Evolutionary conservation across 1,284 basidiomycete species (phyloP).

Genomic region (Trametes hirsuta): DNA sequence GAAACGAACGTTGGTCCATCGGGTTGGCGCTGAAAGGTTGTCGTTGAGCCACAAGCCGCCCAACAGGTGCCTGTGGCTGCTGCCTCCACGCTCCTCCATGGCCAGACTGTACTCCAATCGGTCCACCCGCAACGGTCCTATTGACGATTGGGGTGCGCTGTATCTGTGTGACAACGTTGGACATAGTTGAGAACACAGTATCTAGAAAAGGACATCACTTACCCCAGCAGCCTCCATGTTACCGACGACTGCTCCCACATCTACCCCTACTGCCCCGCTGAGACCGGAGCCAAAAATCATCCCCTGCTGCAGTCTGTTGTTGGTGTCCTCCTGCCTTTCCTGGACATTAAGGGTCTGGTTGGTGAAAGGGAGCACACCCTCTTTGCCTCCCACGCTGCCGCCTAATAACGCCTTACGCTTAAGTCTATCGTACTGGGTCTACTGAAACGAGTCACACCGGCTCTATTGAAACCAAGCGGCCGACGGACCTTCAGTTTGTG

Average conservation of each 20-base stretch:
- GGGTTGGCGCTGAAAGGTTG: constrained; percentile 45
- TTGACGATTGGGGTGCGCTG: constrained; percentile 73
- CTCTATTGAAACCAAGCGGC: no score
- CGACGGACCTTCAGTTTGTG: constrained; percentile 74
- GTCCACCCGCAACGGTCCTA: constrained; percentile 41
- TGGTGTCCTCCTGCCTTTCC: constrained; percentile 22
- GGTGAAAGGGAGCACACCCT: constrained; percentile 12
- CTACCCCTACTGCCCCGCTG: constrained; percentile 33
- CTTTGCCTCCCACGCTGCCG: constrained; percentile 30
- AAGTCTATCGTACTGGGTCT: constrained; percentile 74
- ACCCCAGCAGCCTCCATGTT: constrained; percentile 76
- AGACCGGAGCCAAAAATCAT: constrained; percentile 21
- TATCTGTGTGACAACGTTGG: constrained; percentile 45
- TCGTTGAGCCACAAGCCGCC: constrained; percentile 42
- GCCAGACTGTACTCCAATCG: constrained; percentile 16
- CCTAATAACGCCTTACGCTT: constrained; percentile 76
- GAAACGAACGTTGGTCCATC: constrained; percentile 45
- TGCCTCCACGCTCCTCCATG: constrained; percentile 23
- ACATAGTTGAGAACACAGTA: neutral
- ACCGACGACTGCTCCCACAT: constrained; percentile 60
- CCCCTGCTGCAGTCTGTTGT: constrained; percentile 22
- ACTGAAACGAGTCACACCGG: neutral
- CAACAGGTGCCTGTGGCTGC: constrained; percentile 31
- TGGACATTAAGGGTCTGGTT: constrained; percentile 18
- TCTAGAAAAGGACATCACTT: constrained; percentile 20